Evolutionary conservation across 352 stramenopile genomes (phyloP), one percentile per base, ranked within the genome.

Genomic region (Phytophthora cryptogea): DNA sequence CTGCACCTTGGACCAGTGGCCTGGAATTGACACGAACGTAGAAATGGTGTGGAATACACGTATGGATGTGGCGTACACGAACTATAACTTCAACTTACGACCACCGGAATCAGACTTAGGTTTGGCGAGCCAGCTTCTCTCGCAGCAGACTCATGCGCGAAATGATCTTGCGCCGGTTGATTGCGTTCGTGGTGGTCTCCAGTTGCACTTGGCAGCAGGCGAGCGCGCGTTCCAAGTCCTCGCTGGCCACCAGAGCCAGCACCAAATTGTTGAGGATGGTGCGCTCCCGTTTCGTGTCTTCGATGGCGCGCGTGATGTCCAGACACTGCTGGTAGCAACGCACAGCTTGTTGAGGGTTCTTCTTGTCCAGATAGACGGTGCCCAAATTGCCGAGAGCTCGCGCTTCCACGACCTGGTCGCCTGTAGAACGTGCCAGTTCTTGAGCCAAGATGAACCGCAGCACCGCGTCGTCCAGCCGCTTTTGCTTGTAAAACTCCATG

Each of bases 241-340:
- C 74, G 26, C 71, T 75, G 1, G 80, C 85, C 49, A 88, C 87
- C 36, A 88, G 65, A 8, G 85, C 80, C 14, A 94, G 81, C 36
- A 94, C 81, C 8, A 94, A 68, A 47, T 94, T 94, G 66, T 94
- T 92, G 14, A 94, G 71, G 53, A 94, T 92, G 4, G 81, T 90
- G 10, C 83, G 83, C 51, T 94, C 85, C 8, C 85, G 75, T 55
- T 92, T 94, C 20, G 76, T 73, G 47, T 92, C 83, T 10, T 82
- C 70, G 37, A 92, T 88, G 3, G 75, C 70, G 9, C 78, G 79
- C 8, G 83, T 91, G 51, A 92, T 88, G 44, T 83, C 80, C 36
- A 92, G 68, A 40, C 80, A 92, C 42, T 88, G 80, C 53, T 89
- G 63, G 63, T 94, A 92, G 69, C 83, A 94, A 37, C 59, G 55